phyloP scores from a whole-genome alignment of 1,284 basidiomycete genomes.

The Cronartium ribicola region DNA sequence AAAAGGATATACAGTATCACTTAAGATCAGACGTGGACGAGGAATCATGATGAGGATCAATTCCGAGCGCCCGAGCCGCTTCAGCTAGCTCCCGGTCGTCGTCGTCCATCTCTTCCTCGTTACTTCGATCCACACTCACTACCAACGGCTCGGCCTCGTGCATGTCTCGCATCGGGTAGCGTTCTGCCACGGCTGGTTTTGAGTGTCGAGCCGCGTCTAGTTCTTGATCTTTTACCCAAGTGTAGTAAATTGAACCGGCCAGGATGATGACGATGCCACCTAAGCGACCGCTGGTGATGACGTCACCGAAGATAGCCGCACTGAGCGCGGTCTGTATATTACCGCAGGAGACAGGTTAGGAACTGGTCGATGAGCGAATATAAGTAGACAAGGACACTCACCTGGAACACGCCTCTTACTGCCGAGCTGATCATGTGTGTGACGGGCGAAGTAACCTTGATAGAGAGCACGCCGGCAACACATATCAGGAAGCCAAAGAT shows the following conservation, averaged over 20 bases:
- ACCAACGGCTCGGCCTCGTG: no score
- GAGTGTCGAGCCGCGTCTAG: conserved; percentile 47
- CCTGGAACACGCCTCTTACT: conserved; percentile 56
- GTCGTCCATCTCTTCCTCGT: background rate
- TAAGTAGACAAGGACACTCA: conserved; percentile 3
- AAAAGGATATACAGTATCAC: no score
- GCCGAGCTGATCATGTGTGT: conserved; percentile 87
- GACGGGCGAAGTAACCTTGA: conserved; percentile 85
- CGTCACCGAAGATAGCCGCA: conserved; percentile 68
- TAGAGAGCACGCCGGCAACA: conserved; percentile 77
- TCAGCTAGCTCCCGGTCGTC: background rate
- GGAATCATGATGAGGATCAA: background rate
- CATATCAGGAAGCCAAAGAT: conserved; percentile 79
- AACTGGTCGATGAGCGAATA: background rate
- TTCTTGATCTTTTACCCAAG: conserved; percentile 74
- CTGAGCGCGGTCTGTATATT: conserved; percentile 69
- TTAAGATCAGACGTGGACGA: no score
- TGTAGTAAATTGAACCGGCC: conserved; percentile 73
- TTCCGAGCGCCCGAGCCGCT: background rate
- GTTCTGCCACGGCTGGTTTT: no score
- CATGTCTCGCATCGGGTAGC: no score
- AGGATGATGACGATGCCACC: conserved; percentile 74
- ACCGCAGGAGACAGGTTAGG: conserved; percentile 47
- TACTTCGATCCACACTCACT: background rate
- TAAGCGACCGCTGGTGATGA: conserved; percentile 69